Evolutionary conservation across 139 green algal genomes (phyloP).

Genomic region (Coelastrella sp.): DNA sequence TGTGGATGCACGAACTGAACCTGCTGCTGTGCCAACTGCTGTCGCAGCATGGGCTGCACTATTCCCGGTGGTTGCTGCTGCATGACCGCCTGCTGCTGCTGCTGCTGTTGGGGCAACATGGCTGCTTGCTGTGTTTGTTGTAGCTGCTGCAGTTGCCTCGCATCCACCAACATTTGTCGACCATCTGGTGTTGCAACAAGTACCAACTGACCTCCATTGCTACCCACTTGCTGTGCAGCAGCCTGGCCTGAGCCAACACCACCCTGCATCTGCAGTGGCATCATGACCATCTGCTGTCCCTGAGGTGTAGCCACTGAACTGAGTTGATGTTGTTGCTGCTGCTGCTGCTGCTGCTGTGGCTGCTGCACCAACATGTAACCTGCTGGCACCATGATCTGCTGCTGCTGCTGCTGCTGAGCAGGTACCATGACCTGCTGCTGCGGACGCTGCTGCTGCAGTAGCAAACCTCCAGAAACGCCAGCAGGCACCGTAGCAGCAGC

Average conservation of each 20-base stretch:
- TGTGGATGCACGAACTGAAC: background rate
- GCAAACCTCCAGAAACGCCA: background rate
- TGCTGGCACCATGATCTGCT: background rate
- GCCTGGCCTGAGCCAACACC: background rate
- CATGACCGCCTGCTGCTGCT: background rate
- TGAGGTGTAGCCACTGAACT: background rate
- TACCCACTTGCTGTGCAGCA: no score
- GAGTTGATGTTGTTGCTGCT: conserved; percentile 11
- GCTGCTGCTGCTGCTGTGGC: conserved; percentile 1
- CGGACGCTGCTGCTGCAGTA: background rate
- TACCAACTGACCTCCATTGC: background rate
- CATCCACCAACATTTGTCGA: background rate
- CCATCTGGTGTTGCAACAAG: conserved; percentile 20
- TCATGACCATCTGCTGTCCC: conserved; percentile 18
- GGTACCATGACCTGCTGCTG: conserved; percentile 17
- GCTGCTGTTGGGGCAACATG: conserved; percentile 3
- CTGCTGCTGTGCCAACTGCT: conserved; percentile 9
- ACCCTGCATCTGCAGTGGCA: conserved; percentile 7
- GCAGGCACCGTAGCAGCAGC: background rate
- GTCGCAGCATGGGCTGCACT: background rate
- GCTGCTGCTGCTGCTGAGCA: conserved; percentile 16
- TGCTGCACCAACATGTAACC: conserved; percentile 26
- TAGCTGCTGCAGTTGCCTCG: conserved; percentile 5
- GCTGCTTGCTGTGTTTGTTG: conserved; percentile 35
- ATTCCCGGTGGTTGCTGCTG: conserved; percentile 31